Evolutionary conservation across 2,329 filamentous ascomycete species (phyloP), one percentile per base, ranked within the genome.

Genomic region (Ophiostoma sp.): DNA sequence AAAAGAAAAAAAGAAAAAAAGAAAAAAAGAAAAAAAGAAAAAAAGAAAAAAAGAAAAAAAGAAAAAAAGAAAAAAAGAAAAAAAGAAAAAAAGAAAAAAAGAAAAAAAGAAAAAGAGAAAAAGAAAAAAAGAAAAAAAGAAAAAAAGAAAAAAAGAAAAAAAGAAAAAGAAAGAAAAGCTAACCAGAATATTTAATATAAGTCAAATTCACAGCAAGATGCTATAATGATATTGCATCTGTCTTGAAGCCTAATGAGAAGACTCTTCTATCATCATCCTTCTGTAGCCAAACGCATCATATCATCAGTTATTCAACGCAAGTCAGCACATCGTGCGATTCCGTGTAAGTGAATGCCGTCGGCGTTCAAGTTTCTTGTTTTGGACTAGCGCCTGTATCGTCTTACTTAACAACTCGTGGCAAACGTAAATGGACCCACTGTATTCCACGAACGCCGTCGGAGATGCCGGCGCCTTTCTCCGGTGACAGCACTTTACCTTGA

Each of bases 291-390:
- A 27, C 27, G 27, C 27, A 1, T 27, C 27, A 27, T 27, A 27
- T 27, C 27, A 27, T 11, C 49, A 55, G 16, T n/a, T n/a, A 55
- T 4, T 18, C 5, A 14, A 62, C 27, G 27, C 27, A 27, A 27
- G 27, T n/a, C 58, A 41, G 7, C 38, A 62, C 7, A 27, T 40
- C 11, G 11, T 27, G 27, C 27, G 27, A 27, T 16, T 60, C 12
- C 36, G 55, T 60, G 55, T 60, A 40, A 60, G 12, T 36, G 41
- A 66, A 66, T 27, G 18, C 67, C 64, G 67, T 52, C 67, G 67
- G 67, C 67, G 62, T 68, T 68, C n/a, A 45, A 4, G 44, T 64
- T 18, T 38, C 47, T 52, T 5, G n/a, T 27, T 49, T 2, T 0
- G 52, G 67, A 65, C 55, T 66, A 66, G 67, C 65, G 44, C 64